phyloP scores from a whole-genome alignment of 768 basidiomycete genomes.

The Fibroporia radiculosa region DNA sequence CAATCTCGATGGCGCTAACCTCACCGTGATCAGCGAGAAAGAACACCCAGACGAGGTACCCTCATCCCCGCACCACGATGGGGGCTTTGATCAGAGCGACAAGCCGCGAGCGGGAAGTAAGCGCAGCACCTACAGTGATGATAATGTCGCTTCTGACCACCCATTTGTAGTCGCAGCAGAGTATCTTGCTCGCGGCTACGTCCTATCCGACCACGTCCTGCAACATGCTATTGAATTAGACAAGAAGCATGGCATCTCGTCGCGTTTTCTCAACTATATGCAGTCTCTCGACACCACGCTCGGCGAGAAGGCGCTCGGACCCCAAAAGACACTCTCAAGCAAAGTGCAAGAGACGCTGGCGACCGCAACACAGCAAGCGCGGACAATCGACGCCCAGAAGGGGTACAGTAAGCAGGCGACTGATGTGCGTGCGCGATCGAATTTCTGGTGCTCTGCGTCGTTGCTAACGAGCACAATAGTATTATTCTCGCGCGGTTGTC shows the following conservation, averaged over 20 bases:
- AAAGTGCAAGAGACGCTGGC: slow-evolving; percentile 61
- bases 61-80: slow-evolving; percentile 29
- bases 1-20: slow-evolving; percentile 59
- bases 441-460: background rate
- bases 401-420: slow-evolving; percentile 62
- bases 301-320: slow-evolving; percentile 66
- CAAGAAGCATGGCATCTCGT: slow-evolving; percentile 80
- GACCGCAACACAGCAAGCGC: slow-evolving; percentile 62
- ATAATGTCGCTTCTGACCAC: background rate
- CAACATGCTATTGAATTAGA: slow-evolving; percentile 78
- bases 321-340: slow-evolving; percentile 71
- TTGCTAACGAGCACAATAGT: slow-evolving; percentile 32
- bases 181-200: slow-evolving; percentile 87
- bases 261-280: slow-evolving; percentile 77
- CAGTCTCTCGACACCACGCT: slow-evolving; percentile 59
- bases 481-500: slow-evolving; percentile 69
- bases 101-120: slow-evolving; percentile 85
- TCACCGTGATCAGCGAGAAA: slow-evolving; percentile 65
- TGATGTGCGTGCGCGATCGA: slow-evolving; percentile 41
- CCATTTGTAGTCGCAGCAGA: slow-evolving; percentile 71
- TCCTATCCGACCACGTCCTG: slow-evolving; percentile 69
- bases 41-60: slow-evolving; percentile 45
- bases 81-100: slow-evolving; percentile 68
- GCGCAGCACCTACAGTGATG: slow-evolving; percentile 15
- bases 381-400: slow-evolving; percentile 73